phyloP scores from a whole-genome alignment of 148 eudicot species.

The Dysphania ambrosioides region DNA sequence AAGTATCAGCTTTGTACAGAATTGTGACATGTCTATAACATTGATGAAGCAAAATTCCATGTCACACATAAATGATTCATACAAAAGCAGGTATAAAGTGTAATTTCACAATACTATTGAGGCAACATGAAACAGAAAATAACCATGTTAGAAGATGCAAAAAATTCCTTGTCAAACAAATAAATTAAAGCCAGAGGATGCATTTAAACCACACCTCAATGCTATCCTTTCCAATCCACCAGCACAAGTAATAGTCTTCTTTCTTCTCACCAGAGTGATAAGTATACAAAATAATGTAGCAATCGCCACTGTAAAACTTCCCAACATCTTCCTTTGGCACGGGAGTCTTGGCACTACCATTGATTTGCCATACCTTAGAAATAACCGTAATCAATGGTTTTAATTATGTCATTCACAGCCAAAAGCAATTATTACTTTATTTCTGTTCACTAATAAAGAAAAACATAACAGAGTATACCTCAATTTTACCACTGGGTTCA shows the following conservation, averaged over 20 bases:
- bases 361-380: slow-evolving; percentile 88
- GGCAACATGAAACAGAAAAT: not conserved
- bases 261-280: slow-evolving; percentile 91
- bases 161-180: not conserved
- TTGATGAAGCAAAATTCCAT: not conserved
- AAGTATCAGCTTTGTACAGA: not conserved
- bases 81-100: not conserved
- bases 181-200: not conserved
- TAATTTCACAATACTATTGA: not conserved
- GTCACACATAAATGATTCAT: not conserved
- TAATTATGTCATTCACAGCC: not conserved
- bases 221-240: slow-evolving; percentile 98
- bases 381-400: slow-evolving; percentile 16
- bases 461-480: slow-evolving; percentile 48
- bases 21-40: not conserved
- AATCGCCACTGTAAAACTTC: slow-evolving; percentile 95
- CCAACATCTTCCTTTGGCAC: slow-evolving; percentile 79
- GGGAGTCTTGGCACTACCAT: slow-evolving; percentile 86
- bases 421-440: not conserved
- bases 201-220: slow-evolving; percentile 55
- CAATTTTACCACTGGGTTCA: slow-evolving; percentile 80
- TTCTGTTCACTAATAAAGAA: not conserved
- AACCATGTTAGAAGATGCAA: not conserved
- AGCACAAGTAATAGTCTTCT: slow-evolving; percentile 96
- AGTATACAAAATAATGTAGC: slow-evolving; percentile 86